Evolutionary conservation across 192 early-diverging fungal genomes (phyloP).

Genomic region (Podochytrium sp.): DNA sequence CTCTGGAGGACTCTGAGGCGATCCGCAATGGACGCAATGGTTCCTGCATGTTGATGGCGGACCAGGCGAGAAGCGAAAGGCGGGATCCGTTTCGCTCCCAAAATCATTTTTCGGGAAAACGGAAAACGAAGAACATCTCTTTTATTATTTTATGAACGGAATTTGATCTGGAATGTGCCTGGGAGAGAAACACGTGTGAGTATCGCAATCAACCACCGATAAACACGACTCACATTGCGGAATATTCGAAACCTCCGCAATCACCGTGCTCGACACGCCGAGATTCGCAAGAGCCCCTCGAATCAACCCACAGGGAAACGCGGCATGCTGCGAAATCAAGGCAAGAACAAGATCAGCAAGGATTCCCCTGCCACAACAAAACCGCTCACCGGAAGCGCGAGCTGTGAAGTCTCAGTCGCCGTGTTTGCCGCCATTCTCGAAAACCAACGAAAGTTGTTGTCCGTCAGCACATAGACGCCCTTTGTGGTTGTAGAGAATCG

Average conservation of each 20-base stretch:
- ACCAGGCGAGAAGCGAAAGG: background rate
- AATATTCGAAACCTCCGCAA: constrained; percentile 74
- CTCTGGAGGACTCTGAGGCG: background rate
- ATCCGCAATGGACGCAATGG: background rate
- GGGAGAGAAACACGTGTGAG: background rate
- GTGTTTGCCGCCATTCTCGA: constrained; percentile 85
- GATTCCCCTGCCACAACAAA: background rate
- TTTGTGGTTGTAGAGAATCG: constrained; percentile 25
- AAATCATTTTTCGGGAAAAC: background rate
- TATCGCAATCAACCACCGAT: background rate
- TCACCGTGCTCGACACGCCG: constrained; percentile 82
- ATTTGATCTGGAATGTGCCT: constrained; percentile 41
- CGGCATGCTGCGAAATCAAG: constrained; percentile 91
- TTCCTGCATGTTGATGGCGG: background rate
- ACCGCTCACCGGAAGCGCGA: constrained; percentile 72
- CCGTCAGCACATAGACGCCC: constrained; percentile 97
- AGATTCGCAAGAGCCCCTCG: constrained; percentile 91
- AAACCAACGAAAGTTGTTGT: constrained; percentile 97
- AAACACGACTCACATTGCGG: constrained; percentile 47
- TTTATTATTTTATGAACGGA: background rate
- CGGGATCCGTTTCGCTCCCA: background rate
- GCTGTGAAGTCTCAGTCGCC: constrained; percentile 74
- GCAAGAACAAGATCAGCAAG: background rate
- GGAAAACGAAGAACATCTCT: background rate
- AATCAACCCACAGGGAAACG: constrained; percentile 96